A percentile compares a stretch with the other conserved stretches of the same genome.
Evolutionary conservation across 2,329 filamentous ascomycete genomes (phyloP).

Genomic region (Xylaria sp.): DNA sequence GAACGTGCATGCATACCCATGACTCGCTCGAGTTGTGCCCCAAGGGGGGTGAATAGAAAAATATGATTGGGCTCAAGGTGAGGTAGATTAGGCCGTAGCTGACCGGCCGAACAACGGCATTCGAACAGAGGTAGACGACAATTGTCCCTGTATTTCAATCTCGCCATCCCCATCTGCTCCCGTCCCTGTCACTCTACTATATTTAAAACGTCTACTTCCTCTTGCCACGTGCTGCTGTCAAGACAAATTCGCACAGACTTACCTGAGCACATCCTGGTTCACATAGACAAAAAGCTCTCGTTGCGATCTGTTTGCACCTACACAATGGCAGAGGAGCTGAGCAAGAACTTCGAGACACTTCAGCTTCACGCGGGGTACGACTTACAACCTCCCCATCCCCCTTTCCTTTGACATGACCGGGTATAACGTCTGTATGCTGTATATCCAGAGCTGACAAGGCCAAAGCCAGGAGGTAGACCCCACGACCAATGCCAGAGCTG

Average conservation of each 20-base stretch:
- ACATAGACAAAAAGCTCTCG: slow-evolving; percentile 9
- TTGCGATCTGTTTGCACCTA: slow-evolving; percentile 12
- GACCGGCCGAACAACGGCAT: not conserved
- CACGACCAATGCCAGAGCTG: slow-evolving; percentile 83
- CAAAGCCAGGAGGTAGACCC: slow-evolving; percentile 78
- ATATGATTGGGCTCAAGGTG: not conserved
- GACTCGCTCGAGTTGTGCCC: not conserved
- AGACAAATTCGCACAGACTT: not conserved
- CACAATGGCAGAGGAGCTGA: slow-evolving; percentile 53
- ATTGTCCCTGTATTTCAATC: not conserved
- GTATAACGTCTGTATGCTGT: not conserved
- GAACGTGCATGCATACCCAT: not conserved
- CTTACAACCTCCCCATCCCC: slow-evolving; percentile 19
- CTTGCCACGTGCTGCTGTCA: not conserved
- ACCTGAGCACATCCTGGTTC: not conserved
- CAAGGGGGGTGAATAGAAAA: not conserved
- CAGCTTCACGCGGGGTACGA: slow-evolving; percentile 84
- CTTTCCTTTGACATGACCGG: not conserved
- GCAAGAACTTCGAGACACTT: slow-evolving; percentile 78
- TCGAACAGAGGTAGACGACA: not conserved
- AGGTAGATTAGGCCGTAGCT: not conserved
- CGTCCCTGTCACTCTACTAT: not conserved
- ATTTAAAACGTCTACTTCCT: not conserved
- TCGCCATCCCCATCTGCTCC: not conserved
- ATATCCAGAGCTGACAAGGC: slow-evolving; percentile 14